Evolutionary conservation across 129 eudicot genomes (phyloP), one percentile per base, ranked within the genome.

Genomic region (Artemisia argyi): DNA sequence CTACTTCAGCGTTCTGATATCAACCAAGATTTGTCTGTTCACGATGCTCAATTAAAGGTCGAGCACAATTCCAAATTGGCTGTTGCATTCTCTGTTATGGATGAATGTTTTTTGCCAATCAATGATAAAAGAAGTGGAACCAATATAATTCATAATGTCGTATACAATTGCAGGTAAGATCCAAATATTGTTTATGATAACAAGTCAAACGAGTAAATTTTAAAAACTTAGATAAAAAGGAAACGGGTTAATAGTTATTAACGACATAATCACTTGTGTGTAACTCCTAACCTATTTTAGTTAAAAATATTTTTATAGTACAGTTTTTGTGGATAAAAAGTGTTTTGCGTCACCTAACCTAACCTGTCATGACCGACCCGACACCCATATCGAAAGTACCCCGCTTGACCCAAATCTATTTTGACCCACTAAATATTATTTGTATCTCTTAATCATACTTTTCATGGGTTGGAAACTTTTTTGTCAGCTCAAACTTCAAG

Each of bases 31-130:
- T 47, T 68, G 22, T 55, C 77, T 5, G 54, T 24, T 72, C 28
- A 7, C 51, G 76, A 55, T 61, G 79, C 61, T 60, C 74, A 82
- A 50, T 71, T 55, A 35, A 83, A 79, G 44, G 69, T 94, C 48
- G 91, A 87, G 84, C 49, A 79, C 73, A 88, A 90, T 80, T 83
- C 97, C 47, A 94, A 90, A 79, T 80, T 94, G 74, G 97, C 96
- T 73, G 83, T 94, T 74, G 99, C 97, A 67, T 85, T 80, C 58
- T 76, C 86, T 46, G 76, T 94, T 16, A 84, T 94, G 97, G 89
- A 94, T 66, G 99, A 94, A 80, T 94, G 99, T 67, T 94, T 94
- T 76, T 53, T 86, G 70, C 99, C 99, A 24, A 88, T 90, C 19
- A 56, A 75, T 73, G 99, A 94, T 30, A 82, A 73, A 49, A 87